Evolutionary conservation across 805 yeast genomes (phyloP), one percentile per base, ranked within the genome.

Genomic region (Zygosaccharomyces rouxii): DNA sequence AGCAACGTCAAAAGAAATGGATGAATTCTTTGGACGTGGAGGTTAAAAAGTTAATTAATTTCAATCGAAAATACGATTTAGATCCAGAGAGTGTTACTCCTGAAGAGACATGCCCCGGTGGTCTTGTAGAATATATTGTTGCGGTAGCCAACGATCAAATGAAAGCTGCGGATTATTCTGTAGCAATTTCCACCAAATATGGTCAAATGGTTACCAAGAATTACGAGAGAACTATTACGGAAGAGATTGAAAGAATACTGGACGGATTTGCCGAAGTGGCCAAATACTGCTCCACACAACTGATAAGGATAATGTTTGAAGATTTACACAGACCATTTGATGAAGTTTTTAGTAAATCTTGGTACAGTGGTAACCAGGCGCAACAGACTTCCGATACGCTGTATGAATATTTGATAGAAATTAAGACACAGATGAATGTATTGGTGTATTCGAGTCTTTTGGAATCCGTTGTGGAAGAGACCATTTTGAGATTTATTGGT

Each of bases 131-230:
- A 59, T 89, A 89, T 66, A 68, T 86, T 45, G 78, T 86, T 13
- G 96, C 96, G 0, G 74, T 87, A 14, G 92, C 90, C 2, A 89
- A 89, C 66, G 94, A 90, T 56, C 95, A 86, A 66, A 79, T 82
- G 71, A 74, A 81, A 53, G 83, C 83, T 13, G 84, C 86, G 2
- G 84, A 80, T 56, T 79, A 79, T 53, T 70, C 83, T 2, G 94
- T 86, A 53, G 84, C 86, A 21, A 81, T 86, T 48, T 76, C 84
- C 5, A 79, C 79, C 42, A 76, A 84, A 50, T 76, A 84, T 56
- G 78, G 80, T 19, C 80, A 78, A n/a, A 72, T 80, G 59, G 85
- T 88, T 38, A 75, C 84, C 35, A 83, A 81, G 37, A 77, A 74
- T 48, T 85, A 86, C 66, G 73, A 76, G 46, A 74, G 75, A 14